Base-by-base conservation (phyloP, 2,329 filamentous ascomycete genomes). In the Aurifilum marmelostoma region DNA sequence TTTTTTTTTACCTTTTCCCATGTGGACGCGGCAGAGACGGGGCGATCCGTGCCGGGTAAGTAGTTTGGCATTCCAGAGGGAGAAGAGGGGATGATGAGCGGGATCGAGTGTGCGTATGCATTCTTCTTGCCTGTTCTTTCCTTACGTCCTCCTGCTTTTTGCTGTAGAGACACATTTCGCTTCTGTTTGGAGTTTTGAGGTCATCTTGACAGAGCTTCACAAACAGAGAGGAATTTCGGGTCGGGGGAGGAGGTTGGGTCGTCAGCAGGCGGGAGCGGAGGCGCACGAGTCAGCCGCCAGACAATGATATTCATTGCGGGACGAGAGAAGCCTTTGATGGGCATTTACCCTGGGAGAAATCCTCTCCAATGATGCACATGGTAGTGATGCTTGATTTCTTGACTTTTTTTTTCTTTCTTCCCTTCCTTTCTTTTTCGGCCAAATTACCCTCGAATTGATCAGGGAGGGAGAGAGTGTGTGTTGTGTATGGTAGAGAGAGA, bases 31-130 rank as follows among this genome's bases (percentile, higher is more conserved):
- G 52, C 52, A 56, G 52, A 29, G 43, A 56, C 52, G 52, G 52
- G 52, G 52, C 52, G 52, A 24, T 14, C 52, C 52, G 52, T 56
- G 52, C 52, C 52, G 52, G 41, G 18, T 18, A 5, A 21, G n/a
- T 54, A 56, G 52, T 29, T 56, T 29, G 52, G 27, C 52, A 56
- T 56, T 56, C 52, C 52, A 56, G 52, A 39, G 50, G 59, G 67
- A 62, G 43, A 54, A 29, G n/a, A 21, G 37, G 14, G 50, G 66
- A 34, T 4, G 34, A 34, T 4, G 34, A 34, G 8, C 4, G 8
- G 34, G 34, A 34, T 34, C 8, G 4, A 34, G 34, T 34, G 34
- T 34, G 34, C 8, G 34, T 34, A 8, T 34, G 34, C n/a, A n/a
- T n/a, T n/a, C n/a, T n/a, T n/a, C n/a, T n/a, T n/a, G n/a, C n/a